Conservation (phyloP, 345 rosid species). For the Raphanus raphanistrum region DNA sequence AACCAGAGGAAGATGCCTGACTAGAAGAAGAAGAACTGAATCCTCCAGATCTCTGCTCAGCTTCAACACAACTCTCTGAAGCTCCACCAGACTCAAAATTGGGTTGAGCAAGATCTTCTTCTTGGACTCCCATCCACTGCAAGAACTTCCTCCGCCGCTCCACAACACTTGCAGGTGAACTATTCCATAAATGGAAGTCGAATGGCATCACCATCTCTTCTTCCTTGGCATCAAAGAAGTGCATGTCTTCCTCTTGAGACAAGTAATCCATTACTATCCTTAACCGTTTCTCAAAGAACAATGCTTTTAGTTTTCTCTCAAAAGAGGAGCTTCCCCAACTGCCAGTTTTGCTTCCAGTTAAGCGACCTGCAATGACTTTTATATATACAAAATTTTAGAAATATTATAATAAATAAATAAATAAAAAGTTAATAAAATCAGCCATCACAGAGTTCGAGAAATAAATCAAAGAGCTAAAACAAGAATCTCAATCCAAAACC, state of each 20-base stretch:
- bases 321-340: slow-evolving; percentile 33
- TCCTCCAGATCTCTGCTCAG: slow-evolving; percentile 49
- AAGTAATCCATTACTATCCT: slow-evolving; percentile 62
- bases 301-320: slow-evolving; percentile 38
- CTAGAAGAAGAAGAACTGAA: slow-evolving; percentile 38
- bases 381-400: slow-evolving; percentile 25
- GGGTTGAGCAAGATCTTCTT: slow-evolving; percentile 26
- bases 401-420: slow-evolving; percentile 10
- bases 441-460: slow-evolving; percentile 57
- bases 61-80: slow-evolving; percentile 44
- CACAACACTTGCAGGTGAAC: slow-evolving; percentile 45
- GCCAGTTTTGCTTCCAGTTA: slow-evolving; percentile 52
- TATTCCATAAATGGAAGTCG: slow-evolving; percentile 38
- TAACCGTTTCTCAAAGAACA: slow-evolving; percentile 43
- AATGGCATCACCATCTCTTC: slow-evolving; percentile 46
- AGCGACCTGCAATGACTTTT: slow-evolving; percentile 48
- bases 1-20: slow-evolving; percentile 38
- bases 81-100: slow-evolving; percentile 41
- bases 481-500: slow-evolving; percentile 74
- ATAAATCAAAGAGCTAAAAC: slow-evolving; percentile 49
- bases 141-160: slow-evolving; percentile 53
- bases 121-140: slow-evolving; percentile 49
- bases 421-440: slow-evolving; percentile 24
- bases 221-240: slow-evolving; percentile 70
- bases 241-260: slow-evolving; percentile 58